A percentile compares a stretch with the other conserved stretches of the same genome.
phyloP scores from a whole-genome alignment of 371 early-diverging fungal species.

The Entomophthora muscae region DNA sequence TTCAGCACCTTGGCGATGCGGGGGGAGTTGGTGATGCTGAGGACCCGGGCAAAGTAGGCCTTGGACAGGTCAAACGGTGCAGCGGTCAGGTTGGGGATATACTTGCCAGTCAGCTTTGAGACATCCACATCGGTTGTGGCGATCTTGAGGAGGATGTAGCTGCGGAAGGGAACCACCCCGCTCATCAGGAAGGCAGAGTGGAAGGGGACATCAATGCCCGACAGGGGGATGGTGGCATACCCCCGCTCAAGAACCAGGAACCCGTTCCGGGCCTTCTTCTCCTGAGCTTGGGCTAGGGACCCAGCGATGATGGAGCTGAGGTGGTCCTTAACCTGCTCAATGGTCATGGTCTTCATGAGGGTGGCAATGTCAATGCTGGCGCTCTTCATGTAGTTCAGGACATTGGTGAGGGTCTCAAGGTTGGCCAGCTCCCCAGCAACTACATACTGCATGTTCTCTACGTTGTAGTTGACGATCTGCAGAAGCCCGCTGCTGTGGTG shows the following conservation, averaged over 20 bases:
- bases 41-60: conserved; percentile 62
- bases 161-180: conserved; percentile 86
- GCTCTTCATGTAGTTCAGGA: conserved; percentile 46
- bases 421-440: conserved; percentile 75
- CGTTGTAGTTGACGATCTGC: conserved; percentile 95
- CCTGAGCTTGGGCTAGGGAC: conserved; percentile 47
- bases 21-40: conserved; percentile 52
- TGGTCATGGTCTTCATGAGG: conserved; percentile 67
- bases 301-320: conserved; percentile 63
- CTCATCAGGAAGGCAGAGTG: conserved; percentile 82
- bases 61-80: conserved; percentile 64
- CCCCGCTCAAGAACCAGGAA: conserved; percentile 68
- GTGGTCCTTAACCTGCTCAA: conserved; percentile 72
- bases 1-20: too few species aligned
- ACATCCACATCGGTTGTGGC: conserved; percentile 59
- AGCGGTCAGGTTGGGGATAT: conserved; percentile 93
- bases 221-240: conserved; percentile 78
- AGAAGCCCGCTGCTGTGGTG: conserved; percentile 56
- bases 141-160: conserved; percentile 65
- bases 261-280: conserved; percentile 32
- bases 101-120: conserved; percentile 53
- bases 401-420: conserved; percentile 59
- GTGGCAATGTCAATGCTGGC: conserved; percentile 66
- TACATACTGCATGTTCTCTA: conserved; percentile 90
- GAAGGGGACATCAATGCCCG: conserved; percentile 93